Conservation (phyloP, 306 rosid genomes). For the Pterocarpus macrocarpus region DNA sequence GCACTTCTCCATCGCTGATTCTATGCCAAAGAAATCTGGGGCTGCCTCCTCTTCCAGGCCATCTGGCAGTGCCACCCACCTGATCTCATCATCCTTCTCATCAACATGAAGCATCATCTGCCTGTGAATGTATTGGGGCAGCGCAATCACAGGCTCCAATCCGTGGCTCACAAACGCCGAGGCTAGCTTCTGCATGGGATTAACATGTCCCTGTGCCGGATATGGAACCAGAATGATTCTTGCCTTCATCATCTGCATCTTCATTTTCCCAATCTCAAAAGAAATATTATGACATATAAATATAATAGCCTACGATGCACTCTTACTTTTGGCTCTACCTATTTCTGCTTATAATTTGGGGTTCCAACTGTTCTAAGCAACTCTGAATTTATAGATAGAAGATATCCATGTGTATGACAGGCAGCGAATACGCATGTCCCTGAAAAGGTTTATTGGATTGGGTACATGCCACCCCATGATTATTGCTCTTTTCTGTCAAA, state of each 20-base stretch:
- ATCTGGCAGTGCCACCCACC: constrained; percentile 56
- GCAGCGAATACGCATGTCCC: no score
- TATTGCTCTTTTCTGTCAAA: no score
- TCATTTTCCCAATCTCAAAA: not conserved
- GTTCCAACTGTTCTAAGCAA: no score
- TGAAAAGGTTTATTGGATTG: no score
- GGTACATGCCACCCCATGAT: no score
- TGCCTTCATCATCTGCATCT: constrained; percentile 51
- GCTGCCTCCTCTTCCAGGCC: constrained; percentile 43
- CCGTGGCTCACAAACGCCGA: constrained; percentile 54
- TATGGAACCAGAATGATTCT: constrained; percentile 76
- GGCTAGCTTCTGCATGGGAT: constrained; percentile 84
- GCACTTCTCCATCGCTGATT: constrained; percentile 67
- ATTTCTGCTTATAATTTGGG: not conserved
- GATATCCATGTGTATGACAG: no score
- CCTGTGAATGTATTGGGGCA: constrained; percentile 59
- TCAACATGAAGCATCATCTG: constrained; percentile 35
- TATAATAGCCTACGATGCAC: no score
- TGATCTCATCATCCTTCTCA: not conserved
- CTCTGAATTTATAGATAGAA: no score
- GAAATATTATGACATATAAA: no score
- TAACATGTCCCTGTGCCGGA: constrained; percentile 92
- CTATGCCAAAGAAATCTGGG: constrained; percentile 74
- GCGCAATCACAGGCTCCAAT: constrained; percentile 56
- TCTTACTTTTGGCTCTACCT: no score